Evolutionary conservation across 2,329 filamentous ascomycete genomes (phyloP).

Genomic region (Rutstroemia sp.): DNA sequence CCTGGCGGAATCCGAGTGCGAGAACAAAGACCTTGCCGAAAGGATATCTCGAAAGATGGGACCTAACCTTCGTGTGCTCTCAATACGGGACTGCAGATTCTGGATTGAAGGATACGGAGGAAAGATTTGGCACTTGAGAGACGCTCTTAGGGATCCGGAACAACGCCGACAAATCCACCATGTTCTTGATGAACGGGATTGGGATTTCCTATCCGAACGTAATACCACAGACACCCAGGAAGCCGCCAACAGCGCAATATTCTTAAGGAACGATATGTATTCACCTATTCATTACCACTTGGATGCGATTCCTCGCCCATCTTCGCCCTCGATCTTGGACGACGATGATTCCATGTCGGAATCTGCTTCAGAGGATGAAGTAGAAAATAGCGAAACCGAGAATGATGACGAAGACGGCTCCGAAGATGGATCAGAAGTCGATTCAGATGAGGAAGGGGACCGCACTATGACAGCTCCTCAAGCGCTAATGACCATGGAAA

Average conservation of each 20-base stretch:
- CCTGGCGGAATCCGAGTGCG: slow-evolving; percentile 4
- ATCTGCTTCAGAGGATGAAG: slow-evolving; percentile 4
- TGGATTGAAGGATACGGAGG: slow-evolving; percentile 5
- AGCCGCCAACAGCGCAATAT: slow-evolving; percentile 9
- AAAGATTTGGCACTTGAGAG: slow-evolving; percentile 7
- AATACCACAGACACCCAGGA: slow-evolving; percentile 8
- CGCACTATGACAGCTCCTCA: background rate
- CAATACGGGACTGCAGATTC: slow-evolving; percentile 9
- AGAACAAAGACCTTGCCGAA: slow-evolving; percentile 6
- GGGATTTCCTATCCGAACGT: slow-evolving; percentile 8
- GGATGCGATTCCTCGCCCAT: background rate
- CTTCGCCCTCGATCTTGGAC: background rate
- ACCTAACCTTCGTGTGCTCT: slow-evolving; percentile 5
- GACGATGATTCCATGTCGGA: background rate
- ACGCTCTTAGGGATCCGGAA: slow-evolving; percentile 7
- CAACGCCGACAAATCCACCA: slow-evolving; percentile 3
- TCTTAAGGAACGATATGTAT: slow-evolving; percentile 8
- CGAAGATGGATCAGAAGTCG: background rate
- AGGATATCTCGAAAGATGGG: slow-evolving; percentile 8
- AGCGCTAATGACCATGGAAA: background rate
- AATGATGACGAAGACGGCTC: slow-evolving; percentile 1
- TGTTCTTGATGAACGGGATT: slow-evolving; percentile 4
- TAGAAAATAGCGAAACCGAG: slow-evolving; percentile 1
- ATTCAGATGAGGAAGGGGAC: background rate
- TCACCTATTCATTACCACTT: background rate